Base-by-base conservation (phyloP, 257 asterid genomes). In the Nicotiana obtusifolia region DNA sequence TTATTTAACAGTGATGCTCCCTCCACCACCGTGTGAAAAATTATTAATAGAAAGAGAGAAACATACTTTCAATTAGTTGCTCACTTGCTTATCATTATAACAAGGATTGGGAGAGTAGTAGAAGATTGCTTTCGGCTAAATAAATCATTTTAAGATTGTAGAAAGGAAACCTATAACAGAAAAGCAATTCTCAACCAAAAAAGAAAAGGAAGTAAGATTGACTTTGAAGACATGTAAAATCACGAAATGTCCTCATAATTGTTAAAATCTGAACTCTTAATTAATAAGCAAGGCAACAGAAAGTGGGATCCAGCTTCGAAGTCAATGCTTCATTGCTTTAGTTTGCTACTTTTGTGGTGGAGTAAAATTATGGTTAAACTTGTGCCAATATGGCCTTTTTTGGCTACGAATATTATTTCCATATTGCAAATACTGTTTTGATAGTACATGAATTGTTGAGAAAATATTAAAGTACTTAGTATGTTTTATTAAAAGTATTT, bases 311-410 rank as follows among this genome's bases (percentile, higher is more conserved):
- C 81, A 78, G 37, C 81, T 33, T 57, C 7, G 6, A 78, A 78
- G 81, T 78, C 69, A 78, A 78, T 78, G 81, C 69, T 37, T 78
- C 68, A 13, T 78, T 78, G 81, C 69, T 78, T 78, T 75, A 9
- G 47, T 49, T 75, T 49, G 33, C 52, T 59, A 10, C 35, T 5
- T 53, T 77, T 77, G 17, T 77, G 20, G 20, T 57, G 54, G 66
- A n/a, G 57, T 78, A 54, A 57, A 57, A 11, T n/a, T 26, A 2
- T 49, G n/a, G 79, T 73, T 73, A 24, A 22, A 20, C 41, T 44
- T 41, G 59, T 22, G 4, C 10, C 15, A 22, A 7, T 60, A 22
- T 4, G 16, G 31, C 11, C 14, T 2, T 60, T 60, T 60, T 60
- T 60, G 16, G 7, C 22, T 16, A 65, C 13, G 30, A 30, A 66